A percentile compares a stretch with the other conserved stretches of the same genome.
Evolutionary conservation across 2,329 filamentous ascomycete species (phyloP).

Genomic region (Paracamarosporium sp.): DNA sequence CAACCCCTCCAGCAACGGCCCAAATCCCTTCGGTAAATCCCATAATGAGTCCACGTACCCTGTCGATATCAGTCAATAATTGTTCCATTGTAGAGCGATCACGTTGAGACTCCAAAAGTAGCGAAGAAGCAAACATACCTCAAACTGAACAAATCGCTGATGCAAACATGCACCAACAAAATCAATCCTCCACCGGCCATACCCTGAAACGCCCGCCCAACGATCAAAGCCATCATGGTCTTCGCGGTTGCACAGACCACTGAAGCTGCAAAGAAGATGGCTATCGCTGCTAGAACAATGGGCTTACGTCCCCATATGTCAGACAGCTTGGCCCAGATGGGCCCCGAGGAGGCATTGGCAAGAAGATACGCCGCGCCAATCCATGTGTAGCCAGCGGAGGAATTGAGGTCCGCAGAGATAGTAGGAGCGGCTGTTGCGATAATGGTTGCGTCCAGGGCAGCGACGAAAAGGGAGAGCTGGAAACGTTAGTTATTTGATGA

Average conservation of each 20-base stretch:
- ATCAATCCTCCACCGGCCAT: slow-evolving; percentile 69
- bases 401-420: slow-evolving; percentile 68
- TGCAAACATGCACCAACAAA: slow-evolving; percentile 67
- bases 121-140: slow-evolving; percentile 28
- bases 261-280: slow-evolving; percentile 67
- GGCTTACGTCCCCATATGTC: slow-evolving; percentile 66
- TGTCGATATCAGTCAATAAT: slow-evolving; percentile 16
- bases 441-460: slow-evolving; percentile 61
- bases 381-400: slow-evolving; percentile 76
- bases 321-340: slow-evolving; percentile 71
- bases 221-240: slow-evolving; percentile 66
- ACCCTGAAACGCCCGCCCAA: slow-evolving; percentile 67
- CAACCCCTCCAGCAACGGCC: slow-evolving; percentile 61
- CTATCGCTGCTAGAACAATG: slow-evolving; percentile 58
- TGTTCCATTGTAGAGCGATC: neutral
- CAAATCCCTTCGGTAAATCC: slow-evolving; percentile 61
- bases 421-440: slow-evolving; percentile 71
- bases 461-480: slow-evolving; percentile 50
- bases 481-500: neutral
- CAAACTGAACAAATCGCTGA: slow-evolving; percentile 69
- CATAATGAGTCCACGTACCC: slow-evolving; percentile 57
- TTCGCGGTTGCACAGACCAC: slow-evolving; percentile 64
- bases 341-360: slow-evolving; percentile 69
- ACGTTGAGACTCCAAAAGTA: neutral
- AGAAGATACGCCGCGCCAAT: slow-evolving; percentile 77